phyloP scores from a whole-genome alignment of 1,139 yeast species.

The Hansenula lynferdii region DNA sequence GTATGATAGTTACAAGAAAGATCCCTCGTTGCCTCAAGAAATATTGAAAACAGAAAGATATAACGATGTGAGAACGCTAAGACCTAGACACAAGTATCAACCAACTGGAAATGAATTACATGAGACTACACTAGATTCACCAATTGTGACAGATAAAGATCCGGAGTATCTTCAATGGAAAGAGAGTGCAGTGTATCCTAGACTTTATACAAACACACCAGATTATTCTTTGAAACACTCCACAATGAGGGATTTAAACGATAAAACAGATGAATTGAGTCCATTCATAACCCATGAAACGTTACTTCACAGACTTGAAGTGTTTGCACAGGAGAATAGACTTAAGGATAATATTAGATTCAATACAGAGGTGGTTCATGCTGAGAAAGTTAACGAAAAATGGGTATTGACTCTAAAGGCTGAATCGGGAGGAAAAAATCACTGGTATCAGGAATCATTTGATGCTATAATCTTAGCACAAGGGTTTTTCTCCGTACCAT shows the following conservation, averaged over 20 bases:
- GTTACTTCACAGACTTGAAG: conserved; percentile 27
- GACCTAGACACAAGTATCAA: conserved; percentile 11
- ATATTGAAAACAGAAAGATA: conserved; percentile 21
- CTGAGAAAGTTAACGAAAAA: conserved; percentile 29
- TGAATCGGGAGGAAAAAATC: conserved; percentile 18
- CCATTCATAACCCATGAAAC: conserved; percentile 39
- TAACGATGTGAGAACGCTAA: conserved; percentile 18
- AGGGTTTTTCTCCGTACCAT: conserved; percentile 44
- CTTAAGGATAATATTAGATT: conserved; percentile 32
- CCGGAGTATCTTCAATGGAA: conserved; percentile 31
- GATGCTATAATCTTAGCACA: conserved; percentile 46
- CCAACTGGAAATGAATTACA: conserved; percentile 7
- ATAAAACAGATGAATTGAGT: conserved; percentile 11
- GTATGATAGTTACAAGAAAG: conserved; percentile 13
- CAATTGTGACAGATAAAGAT: conserved; percentile 6
- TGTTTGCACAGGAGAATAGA: conserved; percentile 26
- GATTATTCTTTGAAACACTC: conserved; percentile 36
- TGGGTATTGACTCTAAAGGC: conserved; percentile 36
- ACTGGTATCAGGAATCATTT: conserved; percentile 31
- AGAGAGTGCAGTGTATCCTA: conserved; percentile 35
- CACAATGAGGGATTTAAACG: conserved; percentile 14
- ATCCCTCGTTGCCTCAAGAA: conserved; percentile 22
- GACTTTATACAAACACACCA: conserved; percentile 45
- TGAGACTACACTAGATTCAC: conserved; percentile 11
- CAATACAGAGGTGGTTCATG: conserved; percentile 37